Conservation (phyloP, 345 rosid genomes). For the Eucalyptus globulus region DNA sequence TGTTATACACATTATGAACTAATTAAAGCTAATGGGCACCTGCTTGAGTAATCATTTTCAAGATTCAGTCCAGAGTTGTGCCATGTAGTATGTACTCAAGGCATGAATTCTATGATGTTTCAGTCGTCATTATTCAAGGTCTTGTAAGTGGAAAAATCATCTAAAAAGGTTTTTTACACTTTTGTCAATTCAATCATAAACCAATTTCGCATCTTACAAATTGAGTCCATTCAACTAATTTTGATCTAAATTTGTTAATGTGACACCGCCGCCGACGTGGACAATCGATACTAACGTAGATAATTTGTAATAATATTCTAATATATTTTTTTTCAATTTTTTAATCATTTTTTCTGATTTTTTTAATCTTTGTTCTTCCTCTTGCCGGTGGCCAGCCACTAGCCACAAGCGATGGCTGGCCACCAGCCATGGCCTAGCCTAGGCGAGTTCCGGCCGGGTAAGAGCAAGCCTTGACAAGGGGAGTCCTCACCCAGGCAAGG, state of each 20-base stretch:
- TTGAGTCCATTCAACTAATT: not conserved
- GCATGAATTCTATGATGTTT: not conserved
- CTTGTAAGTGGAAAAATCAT: not conserved
- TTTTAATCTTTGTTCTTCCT: not conserved
- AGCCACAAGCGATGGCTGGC: too few species aligned
- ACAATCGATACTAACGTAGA: not conserved
- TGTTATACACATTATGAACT: not conserved
- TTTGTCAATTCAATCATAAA: not conserved
- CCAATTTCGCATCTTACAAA: accelerated
- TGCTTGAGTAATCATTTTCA: not conserved
- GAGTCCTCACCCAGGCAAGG: too few species aligned
- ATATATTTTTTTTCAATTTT: too few species aligned
- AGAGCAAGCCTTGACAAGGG: too few species aligned
- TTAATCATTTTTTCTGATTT: too few species aligned
- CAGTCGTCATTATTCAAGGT: not conserved
- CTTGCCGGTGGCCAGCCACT: not conserved
- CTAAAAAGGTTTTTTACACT: not conserved
- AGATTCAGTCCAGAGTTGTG: not conserved
- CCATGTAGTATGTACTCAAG: not conserved
- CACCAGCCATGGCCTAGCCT: not conserved
- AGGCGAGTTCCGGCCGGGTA: not conserved
- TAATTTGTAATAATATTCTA: too few species aligned
- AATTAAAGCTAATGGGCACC: not conserved
- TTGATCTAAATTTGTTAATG: not conserved
- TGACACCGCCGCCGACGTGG: too few species aligned